Conservation (phyloP, 1,284 basidiomycete species). For the Ganoderma leucocontextum region DNA sequence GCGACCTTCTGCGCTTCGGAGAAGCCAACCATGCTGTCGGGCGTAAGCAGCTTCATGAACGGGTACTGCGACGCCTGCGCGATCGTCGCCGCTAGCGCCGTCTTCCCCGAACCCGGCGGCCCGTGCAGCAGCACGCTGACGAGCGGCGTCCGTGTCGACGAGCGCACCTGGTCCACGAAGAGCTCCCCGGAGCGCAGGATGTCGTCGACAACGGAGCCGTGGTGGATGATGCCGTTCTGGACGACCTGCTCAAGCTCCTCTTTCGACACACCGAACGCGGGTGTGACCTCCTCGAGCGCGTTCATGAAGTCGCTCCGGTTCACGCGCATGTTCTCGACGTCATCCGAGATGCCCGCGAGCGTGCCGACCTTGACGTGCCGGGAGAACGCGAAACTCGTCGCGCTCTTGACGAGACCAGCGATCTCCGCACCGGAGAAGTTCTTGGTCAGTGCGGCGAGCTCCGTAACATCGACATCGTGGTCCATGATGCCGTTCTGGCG, state of each 20-base stretch:
- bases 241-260: conserved; percentile 95
- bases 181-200: conserved; percentile 91
- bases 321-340: conserved; percentile 93
- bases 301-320: conserved; percentile 89
- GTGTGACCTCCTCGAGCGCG: conserved; percentile 95
- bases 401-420: conserved; percentile 95
- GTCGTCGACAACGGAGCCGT: conserved; percentile 78
- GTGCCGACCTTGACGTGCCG: conserved; percentile 96
- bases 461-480: conserved; percentile 83
- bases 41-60: conserved; percentile 98
- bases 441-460: conserved; percentile 90
- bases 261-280: conserved; percentile 97
- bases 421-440: conserved; percentile 99
- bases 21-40: conserved; percentile 97
- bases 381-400: conserved; percentile 98
- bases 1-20: conserved; percentile 92
- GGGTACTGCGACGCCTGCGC: conserved; percentile 94
- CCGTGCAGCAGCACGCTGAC: conserved; percentile 94
- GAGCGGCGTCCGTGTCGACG: conserved; percentile 89
- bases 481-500: conserved; percentile 92
- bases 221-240: conserved; percentile 98
- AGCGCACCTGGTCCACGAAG: conserved; percentile 95
- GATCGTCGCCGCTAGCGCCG: conserved; percentile 94
- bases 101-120: conserved; percentile 93
- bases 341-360: conserved; percentile 95